Evolutionary conservation across 2,329 filamentous ascomycete genomes (phyloP).

Genomic region (Trichoderma atrobrunneum): DNA sequence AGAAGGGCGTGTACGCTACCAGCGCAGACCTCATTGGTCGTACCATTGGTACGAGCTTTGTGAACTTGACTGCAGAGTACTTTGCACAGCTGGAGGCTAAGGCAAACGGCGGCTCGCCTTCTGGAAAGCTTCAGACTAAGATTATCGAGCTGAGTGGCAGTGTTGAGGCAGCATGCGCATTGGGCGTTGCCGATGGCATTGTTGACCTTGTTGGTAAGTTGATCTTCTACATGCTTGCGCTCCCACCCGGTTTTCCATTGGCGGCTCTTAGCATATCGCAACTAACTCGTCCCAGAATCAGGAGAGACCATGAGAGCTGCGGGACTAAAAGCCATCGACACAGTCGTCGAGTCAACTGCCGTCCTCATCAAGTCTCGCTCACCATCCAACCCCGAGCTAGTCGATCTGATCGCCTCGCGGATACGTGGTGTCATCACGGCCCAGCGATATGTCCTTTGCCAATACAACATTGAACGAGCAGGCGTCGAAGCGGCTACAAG

Average conservation of each 20-base stretch:
- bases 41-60: slow-evolving; percentile 95
- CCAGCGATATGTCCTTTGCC: slow-evolving; percentile 89
- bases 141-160: slow-evolving; percentile 94
- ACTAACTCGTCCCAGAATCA: slow-evolving; percentile 61
- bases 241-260: no score
- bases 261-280: neutral
- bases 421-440: slow-evolving; percentile 94
- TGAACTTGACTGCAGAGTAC: slow-evolving; percentile 76
- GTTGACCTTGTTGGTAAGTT: slow-evolving; percentile 90
- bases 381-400: slow-evolving; percentile 74
- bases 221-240: neutral
- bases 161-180: slow-evolving; percentile 92
- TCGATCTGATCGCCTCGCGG: slow-evolving; percentile 79
- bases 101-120: slow-evolving; percentile 31
- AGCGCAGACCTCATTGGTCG: slow-evolving; percentile 81
- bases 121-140: slow-evolving; percentile 69
- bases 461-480: slow-evolving; percentile 83
- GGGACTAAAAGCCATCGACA: slow-evolving; percentile 90
- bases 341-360: slow-evolving; percentile 82
- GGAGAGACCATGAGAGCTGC: slow-evolving; percentile 98
- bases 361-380: slow-evolving; percentile 89
- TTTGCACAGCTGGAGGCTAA: slow-evolving; percentile 73
- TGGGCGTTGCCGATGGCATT: slow-evolving; percentile 95
- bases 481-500: slow-evolving; percentile 64
- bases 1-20: slow-evolving; percentile 69